Evolutionary conservation across 2,329 filamentous ascomycete species (phyloP), one percentile per base, ranked within the genome.

Genomic region (Penicillium sp.): DNA sequence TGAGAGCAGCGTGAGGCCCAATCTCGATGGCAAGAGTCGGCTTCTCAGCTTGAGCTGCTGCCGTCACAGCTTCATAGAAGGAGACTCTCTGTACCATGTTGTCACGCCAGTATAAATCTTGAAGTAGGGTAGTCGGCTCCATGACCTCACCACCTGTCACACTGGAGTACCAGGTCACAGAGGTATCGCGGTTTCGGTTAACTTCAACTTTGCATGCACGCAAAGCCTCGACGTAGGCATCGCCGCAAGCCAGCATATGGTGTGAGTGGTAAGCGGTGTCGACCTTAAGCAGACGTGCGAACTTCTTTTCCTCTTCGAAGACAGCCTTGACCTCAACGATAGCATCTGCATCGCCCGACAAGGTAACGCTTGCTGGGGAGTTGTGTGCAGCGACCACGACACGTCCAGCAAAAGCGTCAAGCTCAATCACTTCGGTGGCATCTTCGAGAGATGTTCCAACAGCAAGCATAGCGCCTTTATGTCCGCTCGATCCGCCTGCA

Each of bases 231-330:
- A 61, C 42, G 48, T 75, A 73, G 9, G 60, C 42, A 25, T 58
- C 55, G 3, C 65, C 65, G 42, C 46, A 48, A 33, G 46, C 6
- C 26, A 25, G 2, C 73, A 77, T 76, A 46, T 78, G 75, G 19
- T 69, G 66, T 1, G 74, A 75, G 57, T 80, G 77, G 47, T 78
- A 80, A 0, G 78, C 77, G 11, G 35, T 69, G 29, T 76, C 71
- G 2, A 79, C 74, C 43, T 70, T 65, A 0, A 81, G 70, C 10
- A 63, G 59, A 0, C 74, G 66, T 2, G 67, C 70, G 57, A 80
- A 80, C 5, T 70, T 66, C 2, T 67, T 59, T n/a, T 72, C 58
- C 2, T 67, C 59, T 0, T 73, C 60, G 0, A 80, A 55, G 0
- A 67, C 53, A 0, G 60, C 49, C 5, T 70, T 57, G 1, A 60